Base-by-base conservation (phyloP, 129 eudicot genomes). In the Erigeron canadensis region DNA sequence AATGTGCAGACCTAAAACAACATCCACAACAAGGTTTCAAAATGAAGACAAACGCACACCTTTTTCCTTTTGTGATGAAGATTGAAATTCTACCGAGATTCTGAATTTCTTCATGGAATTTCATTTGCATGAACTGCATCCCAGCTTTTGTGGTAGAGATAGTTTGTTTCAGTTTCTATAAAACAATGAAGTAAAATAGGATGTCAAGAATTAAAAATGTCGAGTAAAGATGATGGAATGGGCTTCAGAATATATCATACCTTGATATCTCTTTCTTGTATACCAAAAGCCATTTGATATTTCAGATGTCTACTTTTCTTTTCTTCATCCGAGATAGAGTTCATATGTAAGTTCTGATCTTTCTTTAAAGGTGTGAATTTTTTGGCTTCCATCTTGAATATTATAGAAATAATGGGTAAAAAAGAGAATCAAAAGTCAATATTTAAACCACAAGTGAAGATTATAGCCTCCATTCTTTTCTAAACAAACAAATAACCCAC, bases 71-170 rank as follows among this genome's bases (percentile, higher is more conserved):
- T 61, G 15, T 59, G 17, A 57, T 67, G 63, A 64, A 68, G 46
- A 41, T 19, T 39, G 10, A 63, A 12, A 16, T 11, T 74, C n/a
- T 87, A 95, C 99, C 97, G 50, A 95, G 84, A 83, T 83, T 95
- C 15, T 85, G 84, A 74, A 95, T 69, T 55, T 95, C 99, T 62
- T 95, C 99, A 8, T 83, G 89, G 58, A 95, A 86, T 76, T 88
- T 90, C 84, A 64, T 81, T 78, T 95, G 97, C 97, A 95, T 87
- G 80, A 75, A 88, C 91, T 84, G 96, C 89, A 88, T 81, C 48
- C 94, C 94, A 21, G 99, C 81, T 80, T 80, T 95, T 75, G 97
- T 90, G 16, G 86, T 79, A 18, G 84, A 79, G 60, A 95, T 89
- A 59, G 85, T 86, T 79, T 87, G 89, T 77, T 86, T 95, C 75